Percentiles rank a stretch among this genome's conserved stretches.
Conservation (phyloP, 176 grass and related monocot genomes). For the Saccharum officinarum region DNA sequence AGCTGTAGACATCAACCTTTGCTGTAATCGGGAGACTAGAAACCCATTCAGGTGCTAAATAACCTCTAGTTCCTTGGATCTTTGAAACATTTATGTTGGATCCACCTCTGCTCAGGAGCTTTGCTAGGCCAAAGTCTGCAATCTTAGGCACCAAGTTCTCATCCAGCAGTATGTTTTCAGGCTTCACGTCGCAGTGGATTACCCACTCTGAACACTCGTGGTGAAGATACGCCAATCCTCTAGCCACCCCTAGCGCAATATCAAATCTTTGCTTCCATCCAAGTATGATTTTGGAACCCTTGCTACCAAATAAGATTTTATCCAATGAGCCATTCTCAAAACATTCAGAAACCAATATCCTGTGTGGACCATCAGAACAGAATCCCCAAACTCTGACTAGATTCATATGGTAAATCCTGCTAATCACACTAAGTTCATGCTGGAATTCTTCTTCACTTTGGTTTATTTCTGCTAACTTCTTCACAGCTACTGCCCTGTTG, state of each 20-base stretch:
- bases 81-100: conserved; percentile 32
- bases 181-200: conserved; percentile 28
- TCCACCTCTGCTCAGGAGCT: conserved; percentile 32
- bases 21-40: conserved; percentile 49
- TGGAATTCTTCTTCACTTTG: conserved; percentile 27
- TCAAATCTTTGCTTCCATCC: conserved; percentile 32
- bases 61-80: conserved; percentile 55
- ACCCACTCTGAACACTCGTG: conserved; percentile 32
- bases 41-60: conserved; percentile 53
- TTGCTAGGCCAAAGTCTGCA: conserved; percentile 27
- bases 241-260: conserved; percentile 17
- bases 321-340: conserved; percentile 31
- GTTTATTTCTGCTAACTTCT: conserved; percentile 14
- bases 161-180: conserved; percentile 34
- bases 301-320: background rate
- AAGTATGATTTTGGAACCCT: background rate
- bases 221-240: conserved; percentile 35
- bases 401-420: conserved; percentile 33
- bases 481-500: conserved; percentile 27
- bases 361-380: conserved; percentile 32
- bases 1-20: conserved; percentile 60
- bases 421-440: conserved; percentile 25
- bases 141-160: conserved; percentile 29
- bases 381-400: conserved; percentile 33
- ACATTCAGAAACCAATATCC: conserved; percentile 39